Evolutionary conservation across 2,329 filamentous ascomycete genomes (phyloP), one percentile per base, ranked within the genome.

Genomic region (Penicillium decumbens): DNA sequence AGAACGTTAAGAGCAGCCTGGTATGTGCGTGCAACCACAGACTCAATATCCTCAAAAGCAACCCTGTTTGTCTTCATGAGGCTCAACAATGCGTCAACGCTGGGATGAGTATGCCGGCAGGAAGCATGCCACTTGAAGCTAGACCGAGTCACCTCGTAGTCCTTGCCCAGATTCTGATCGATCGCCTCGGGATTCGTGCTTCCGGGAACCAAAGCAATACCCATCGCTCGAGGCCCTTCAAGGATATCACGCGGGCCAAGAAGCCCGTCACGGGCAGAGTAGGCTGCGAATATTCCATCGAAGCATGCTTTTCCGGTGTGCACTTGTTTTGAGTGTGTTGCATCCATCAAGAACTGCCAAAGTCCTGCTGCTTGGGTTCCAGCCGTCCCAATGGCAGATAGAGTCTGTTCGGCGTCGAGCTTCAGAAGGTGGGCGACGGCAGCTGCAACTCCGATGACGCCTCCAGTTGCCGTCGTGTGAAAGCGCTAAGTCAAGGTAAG

Each of bases 71-170:
- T 62, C 6, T 52, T 23, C 62, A 67, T 64, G 8, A 67, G 41
- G 20, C 42, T 58, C 13, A 67, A 43, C 28, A 67, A 39, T 30
- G 64, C 63, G 41, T 67, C 65, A 2, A 64, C 64, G 37, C 60
- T 64, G 3, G 63, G 64, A 35, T 67, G 65, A 3, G 65, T 67
- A 46, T 67, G 64, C 20, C 65, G 55, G 47, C 65, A 67, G 1
- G 61, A 65, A 1, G 65, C 65, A 52, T 67, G 65, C 65, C 64
- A 67, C 41, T 67, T 67, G 42, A 67, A 67, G 42, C 65, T 67
- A 9, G 65, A 66, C 2, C 56, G 49, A 24, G 65, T 32, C 27
- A 67, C 46, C 1, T 63, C 55, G 42, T 54, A 67, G 1, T 65
- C 53, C 3, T 13, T 37, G 0, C 65, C 64, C 4, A 67, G 55